Evolutionary conservation across 225 moss, liverwort and hornwort genomes (phyloP).

Genomic region (Thuidium tamariscinum): DNA sequence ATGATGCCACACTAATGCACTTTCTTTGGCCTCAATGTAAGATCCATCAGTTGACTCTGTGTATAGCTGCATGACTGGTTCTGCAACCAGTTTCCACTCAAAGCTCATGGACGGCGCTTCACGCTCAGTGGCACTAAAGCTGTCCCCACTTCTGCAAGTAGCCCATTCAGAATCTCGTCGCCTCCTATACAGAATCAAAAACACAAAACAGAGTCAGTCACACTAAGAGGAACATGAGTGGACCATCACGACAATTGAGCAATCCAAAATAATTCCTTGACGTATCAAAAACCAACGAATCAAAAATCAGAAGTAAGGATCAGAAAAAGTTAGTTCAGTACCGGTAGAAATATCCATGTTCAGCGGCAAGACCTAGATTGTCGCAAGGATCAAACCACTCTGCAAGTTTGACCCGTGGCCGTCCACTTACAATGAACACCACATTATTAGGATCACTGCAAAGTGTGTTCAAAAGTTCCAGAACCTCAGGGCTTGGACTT

Average conservation of each 20-base stretch:
- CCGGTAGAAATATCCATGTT: conserved; percentile 94
- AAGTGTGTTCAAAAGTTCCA: conserved; percentile 65
- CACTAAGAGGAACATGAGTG: background rate
- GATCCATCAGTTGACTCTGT: conserved; percentile 86
- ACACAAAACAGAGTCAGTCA: background rate
- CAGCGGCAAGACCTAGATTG: conserved; percentile 77
- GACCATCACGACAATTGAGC: background rate
- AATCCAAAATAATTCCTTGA: background rate
- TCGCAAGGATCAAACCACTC: conserved; percentile 71
- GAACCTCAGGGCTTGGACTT: conserved; percentile 56
- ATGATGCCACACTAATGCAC: conserved; percentile 90
- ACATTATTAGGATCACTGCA: conserved; percentile 77
- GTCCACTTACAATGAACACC: conserved; percentile 86
- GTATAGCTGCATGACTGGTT: conserved; percentile 75
- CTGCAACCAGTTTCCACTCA: conserved; percentile 71
- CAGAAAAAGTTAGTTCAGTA: background rate
- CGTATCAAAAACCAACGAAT: background rate
- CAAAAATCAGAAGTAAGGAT: background rate
- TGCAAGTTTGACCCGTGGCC: conserved; percentile 47
- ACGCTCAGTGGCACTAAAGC: background rate
- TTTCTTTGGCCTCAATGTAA: conserved; percentile 74
- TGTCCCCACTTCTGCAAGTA: conserved; percentile 53
- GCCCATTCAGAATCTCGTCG: conserved; percentile 26
- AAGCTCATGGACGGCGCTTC: conserved; percentile 39
- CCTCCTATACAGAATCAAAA: conserved; percentile 7